Base-by-base conservation (phyloP, 306 rosid genomes). In the Lathyrus aphaca region DNA sequence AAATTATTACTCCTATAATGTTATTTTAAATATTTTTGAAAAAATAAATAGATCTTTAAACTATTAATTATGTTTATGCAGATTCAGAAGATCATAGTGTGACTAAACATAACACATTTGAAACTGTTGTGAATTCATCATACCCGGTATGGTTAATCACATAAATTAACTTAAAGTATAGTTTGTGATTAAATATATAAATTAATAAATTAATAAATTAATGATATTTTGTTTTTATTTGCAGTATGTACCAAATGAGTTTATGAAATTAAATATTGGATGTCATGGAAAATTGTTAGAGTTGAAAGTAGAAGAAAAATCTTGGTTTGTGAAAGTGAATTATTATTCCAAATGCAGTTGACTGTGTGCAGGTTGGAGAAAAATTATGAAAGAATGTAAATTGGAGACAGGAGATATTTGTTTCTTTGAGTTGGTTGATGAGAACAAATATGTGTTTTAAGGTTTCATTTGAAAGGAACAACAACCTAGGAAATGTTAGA, bases 351-450 rank as follows among this genome's bases (percentile, higher is more conserved):
- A 13, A 13, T 8, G 5, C 1, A 3, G 18, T 56, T 25, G 5
- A 8, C 5, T 61, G 0, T 37, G 5, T 62, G 10, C 4, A 39
- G 68, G 68, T 18, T 62, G 67, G 67, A 5, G 15, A 38, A 8
- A 62, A 39, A 38, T 62, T 18, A 42, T 18, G 11, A 6, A 10
- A 10, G 66, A 17, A 4, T 35, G 15, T 32, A 62, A 62, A 38
- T 18, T 62, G 49, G 46, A 62, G 67, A 10, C 4, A 10, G 32
- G 67, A 39, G 67, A 62, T 23, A 62, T 4, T 17, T 18, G 17
- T 62, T 10, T 17, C 16, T 62, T 62, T 18, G 49, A 62, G 11
- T 16, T 62, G 50, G 13, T 62, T 39, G 50, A 62, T 62, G 67
- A 38, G 11, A 21, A 39, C 12, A 39, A 62, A 10, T 42, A 10